phyloP scores from a whole-genome alignment of 805 yeast genomes.

The Saccharomycopsis synnaedendra region DNA sequence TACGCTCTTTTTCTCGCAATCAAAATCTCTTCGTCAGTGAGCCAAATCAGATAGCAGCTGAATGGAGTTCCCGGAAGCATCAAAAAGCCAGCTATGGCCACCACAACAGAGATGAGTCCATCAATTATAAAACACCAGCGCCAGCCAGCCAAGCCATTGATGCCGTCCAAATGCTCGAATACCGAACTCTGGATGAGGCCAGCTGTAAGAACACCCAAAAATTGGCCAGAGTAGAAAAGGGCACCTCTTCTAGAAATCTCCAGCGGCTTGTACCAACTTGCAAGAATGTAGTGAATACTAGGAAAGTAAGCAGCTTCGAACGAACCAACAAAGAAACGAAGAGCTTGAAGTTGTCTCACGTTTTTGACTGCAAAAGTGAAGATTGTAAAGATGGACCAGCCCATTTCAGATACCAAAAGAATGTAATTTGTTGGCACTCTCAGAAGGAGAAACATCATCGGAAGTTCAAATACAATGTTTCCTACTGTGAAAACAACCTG shows the following conservation, averaged over 20 bases:
- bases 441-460: conserved; percentile 47
- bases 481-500: conserved; percentile 52
- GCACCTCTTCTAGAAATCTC: conserved; percentile 54
- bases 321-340: conserved; percentile 57
- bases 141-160: conserved; percentile 50
- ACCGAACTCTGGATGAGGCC: conserved; percentile 54
- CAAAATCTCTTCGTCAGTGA: conserved; percentile 48
- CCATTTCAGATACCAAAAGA: conserved; percentile 44
- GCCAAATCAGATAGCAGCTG: conserved; percentile 40
- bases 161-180: conserved; percentile 34
- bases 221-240: conserved; percentile 50
- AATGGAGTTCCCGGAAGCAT: conserved; percentile 54
- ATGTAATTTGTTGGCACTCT: conserved; percentile 43
- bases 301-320: conserved; percentile 65
- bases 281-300: conserved; percentile 46
- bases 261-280: conserved; percentile 44
- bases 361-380: conserved; percentile 38
- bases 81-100: conserved; percentile 21
- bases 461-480: conserved; percentile 48
- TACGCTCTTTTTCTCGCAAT: conserved; percentile 36
- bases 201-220: conserved; percentile 48
- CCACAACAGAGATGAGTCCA: conserved; percentile 26
- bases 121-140: conserved; percentile 66
- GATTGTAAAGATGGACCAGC: conserved; percentile 60
- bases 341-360: conserved; percentile 43